These are phyloP conservation scores for Globomyces pollinis-pini DNA, from an alignment of 192 early-diverging fungal species.

Conservation along the genomic window DNA sequence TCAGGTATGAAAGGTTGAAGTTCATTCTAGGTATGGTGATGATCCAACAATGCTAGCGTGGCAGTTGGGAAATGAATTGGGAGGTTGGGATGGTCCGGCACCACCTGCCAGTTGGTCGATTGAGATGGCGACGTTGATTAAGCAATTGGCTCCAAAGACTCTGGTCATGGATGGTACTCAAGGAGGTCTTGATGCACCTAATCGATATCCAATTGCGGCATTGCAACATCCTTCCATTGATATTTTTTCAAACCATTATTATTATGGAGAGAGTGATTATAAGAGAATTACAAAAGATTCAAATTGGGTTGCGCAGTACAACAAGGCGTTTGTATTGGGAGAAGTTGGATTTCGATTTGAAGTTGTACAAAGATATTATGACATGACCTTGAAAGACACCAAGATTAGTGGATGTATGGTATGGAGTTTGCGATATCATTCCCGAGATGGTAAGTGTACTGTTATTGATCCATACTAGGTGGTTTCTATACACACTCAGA, in stretches of 20 bases:
- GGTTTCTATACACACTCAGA: slow-evolving; percentile 27
- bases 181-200: slow-evolving; percentile 8
- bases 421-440: slow-evolving; percentile 35
- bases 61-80: slow-evolving; percentile 46
- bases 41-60: slow-evolving; percentile 37
- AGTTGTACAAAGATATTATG: neutral
- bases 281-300: slow-evolving; percentile 7
- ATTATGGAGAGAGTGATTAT: slow-evolving; percentile 7
- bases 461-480: too few relatives aligned
- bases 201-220: too few relatives aligned
- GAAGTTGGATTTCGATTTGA: slow-evolving; percentile 31
- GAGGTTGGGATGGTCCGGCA: neutral
- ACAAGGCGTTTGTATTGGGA: slow-evolving; percentile 28
- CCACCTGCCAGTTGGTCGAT: slow-evolving; percentile 33
- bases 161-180: slow-evolving; percentile 32
- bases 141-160: slow-evolving; percentile 12
- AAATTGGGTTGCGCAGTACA: neutral
- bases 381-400: slow-evolving; percentile 5
- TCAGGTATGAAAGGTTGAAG: too few relatives aligned
- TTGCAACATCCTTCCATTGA: slow-evolving; percentile 17
- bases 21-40: too few relatives aligned
- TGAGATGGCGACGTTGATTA: slow-evolving; percentile 22
- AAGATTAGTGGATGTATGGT: slow-evolving; percentile 26
- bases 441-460: too few relatives aligned
- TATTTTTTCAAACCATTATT: slow-evolving; percentile 37